phyloP scores from a whole-genome alignment of 208 protist genomes.

The Novymonas esmeraldas region DNA sequence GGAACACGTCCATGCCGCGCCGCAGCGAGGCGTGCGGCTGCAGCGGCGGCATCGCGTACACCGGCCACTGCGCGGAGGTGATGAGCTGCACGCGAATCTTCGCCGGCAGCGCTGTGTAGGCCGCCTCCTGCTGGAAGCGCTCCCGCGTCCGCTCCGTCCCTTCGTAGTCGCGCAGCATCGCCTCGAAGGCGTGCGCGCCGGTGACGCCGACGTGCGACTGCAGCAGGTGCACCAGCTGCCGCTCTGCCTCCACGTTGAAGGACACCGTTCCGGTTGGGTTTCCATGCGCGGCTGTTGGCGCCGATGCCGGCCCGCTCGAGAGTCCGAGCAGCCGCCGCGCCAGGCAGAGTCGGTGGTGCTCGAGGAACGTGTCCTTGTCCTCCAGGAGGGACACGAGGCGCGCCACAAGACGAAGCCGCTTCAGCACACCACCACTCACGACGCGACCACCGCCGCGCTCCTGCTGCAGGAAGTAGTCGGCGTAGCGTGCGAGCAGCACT shows the following conservation, averaged over 20 bases:
- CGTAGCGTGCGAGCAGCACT: constrained; percentile 55
- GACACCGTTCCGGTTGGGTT: not conserved
- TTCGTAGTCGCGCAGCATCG: constrained; percentile 75
- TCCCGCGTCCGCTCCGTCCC: constrained; percentile 25
- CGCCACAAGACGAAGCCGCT: constrained; percentile 31
- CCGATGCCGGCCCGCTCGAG: not conserved
- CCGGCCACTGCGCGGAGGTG: constrained; percentile 51
- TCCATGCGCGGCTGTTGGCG: not conserved
- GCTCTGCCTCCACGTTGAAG: constrained; percentile 50
- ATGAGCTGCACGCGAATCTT: constrained; percentile 46
- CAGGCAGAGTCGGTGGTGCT: constrained; percentile 54
- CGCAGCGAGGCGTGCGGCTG: constrained; percentile 48
- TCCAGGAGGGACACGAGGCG: constrained; percentile 51
- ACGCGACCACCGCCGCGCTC: constrained; percentile 26
- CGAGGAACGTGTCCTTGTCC: constrained; percentile 69
- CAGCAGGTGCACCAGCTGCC: constrained; percentile 48
- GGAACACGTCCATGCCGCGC: constrained; percentile 44
- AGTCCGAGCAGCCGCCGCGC: constrained; percentile 51
- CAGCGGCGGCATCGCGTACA: constrained; percentile 42
- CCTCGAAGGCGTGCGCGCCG: constrained; percentile 47
- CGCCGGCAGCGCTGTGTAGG: constrained; percentile 24
- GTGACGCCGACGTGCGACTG: constrained; percentile 45
- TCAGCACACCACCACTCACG: constrained; percentile 16
- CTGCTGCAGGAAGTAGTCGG: constrained; percentile 36
- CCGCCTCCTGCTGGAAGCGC: constrained; percentile 33